Conservation (phyloP, 306 rosid species). For the Myrica gale region DNA sequence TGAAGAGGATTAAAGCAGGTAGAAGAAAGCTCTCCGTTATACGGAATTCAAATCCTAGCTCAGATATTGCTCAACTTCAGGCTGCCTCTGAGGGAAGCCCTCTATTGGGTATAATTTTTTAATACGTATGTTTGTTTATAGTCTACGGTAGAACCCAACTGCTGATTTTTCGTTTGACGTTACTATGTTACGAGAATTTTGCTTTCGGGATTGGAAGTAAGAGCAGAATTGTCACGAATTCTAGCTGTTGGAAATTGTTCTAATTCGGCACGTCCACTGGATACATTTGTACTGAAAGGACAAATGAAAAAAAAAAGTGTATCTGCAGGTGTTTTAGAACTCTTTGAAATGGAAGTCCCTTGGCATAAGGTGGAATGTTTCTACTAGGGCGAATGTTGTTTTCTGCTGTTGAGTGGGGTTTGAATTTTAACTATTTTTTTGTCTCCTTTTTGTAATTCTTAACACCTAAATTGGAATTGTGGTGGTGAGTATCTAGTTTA, state of each 20-base stretch:
- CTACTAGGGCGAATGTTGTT: neutral
- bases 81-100: slow-evolving; percentile 86
- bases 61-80: slow-evolving; percentile 79
- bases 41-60: slow-evolving; percentile 64
- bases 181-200: neutral
- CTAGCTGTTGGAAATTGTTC: neutral
- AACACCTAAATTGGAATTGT: neutral
- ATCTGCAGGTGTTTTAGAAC: neutral
- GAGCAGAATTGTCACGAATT: neutral
- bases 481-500: slow-evolving; percentile 1
- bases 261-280: neutral
- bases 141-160: too few relatives aligned
- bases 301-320: neutral
- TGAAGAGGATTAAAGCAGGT: slow-evolving; percentile 48
- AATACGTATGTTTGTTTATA: neutral
- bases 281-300: too few relatives aligned
- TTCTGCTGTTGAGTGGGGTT: neutral
- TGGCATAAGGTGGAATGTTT: neutral
- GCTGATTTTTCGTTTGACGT: neutral
- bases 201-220: neutral
- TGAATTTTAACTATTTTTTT: neutral
- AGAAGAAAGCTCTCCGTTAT: slow-evolving; percentile 62
- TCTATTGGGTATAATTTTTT: slow-evolving; percentile 57
- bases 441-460: neutral
- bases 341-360: neutral